Conservation (phyloP, 2,329 filamentous ascomycete genomes). For the Verticillium dahliae region DNA sequence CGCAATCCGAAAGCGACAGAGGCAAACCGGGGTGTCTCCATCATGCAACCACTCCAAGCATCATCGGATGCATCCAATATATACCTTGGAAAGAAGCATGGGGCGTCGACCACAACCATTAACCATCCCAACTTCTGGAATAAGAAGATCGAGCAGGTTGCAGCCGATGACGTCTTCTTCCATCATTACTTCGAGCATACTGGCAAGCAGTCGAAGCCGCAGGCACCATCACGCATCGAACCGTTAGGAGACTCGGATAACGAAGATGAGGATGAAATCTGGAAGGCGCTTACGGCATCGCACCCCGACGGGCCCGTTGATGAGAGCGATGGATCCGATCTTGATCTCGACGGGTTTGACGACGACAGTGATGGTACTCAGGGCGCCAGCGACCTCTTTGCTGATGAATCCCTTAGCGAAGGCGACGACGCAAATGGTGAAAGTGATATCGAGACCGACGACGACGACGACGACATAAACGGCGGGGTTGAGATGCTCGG, state of each 20-base stretch:
- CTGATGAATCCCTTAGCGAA: slow-evolving; percentile 18
- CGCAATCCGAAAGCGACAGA: slow-evolving; percentile 75
- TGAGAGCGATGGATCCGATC: slow-evolving; percentile 51
- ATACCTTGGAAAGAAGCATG: neutral
- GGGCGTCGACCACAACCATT: slow-evolving; percentile 38
- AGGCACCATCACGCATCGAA: slow-evolving; percentile 24
- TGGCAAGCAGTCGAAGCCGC: slow-evolving; percentile 49
- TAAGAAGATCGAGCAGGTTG: slow-evolving; percentile 80
- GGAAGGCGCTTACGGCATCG: slow-evolving; percentile 81
- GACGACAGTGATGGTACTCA: slow-evolving; percentile 38
- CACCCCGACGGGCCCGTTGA: slow-evolving; percentile 69
- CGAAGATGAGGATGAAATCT: slow-evolving; percentile 73
- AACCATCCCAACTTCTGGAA: slow-evolving; percentile 91
- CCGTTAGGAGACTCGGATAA: slow-evolving; percentile 45
- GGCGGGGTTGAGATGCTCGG: slow-evolving; percentile 4
- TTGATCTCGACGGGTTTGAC: slow-evolving; percentile 41
- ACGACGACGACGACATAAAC: slow-evolving; percentile 2
- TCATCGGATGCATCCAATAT: slow-evolving; percentile 30
- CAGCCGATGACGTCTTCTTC: slow-evolving; percentile 94
- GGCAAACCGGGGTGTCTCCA: slow-evolving; percentile 69
- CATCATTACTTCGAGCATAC: slow-evolving; percentile 87
- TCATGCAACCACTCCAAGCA: slow-evolving; percentile 81
- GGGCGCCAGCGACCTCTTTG: slow-evolving; percentile 32
- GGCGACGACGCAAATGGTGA: slow-evolving; percentile 37
- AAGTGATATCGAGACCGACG: slow-evolving; percentile 51